Evolutionary conservation across 2,329 filamentous ascomycete genomes (phyloP), one percentile per base, ranked within the genome.

Genomic region (Fusarium fujikuroi): DNA sequence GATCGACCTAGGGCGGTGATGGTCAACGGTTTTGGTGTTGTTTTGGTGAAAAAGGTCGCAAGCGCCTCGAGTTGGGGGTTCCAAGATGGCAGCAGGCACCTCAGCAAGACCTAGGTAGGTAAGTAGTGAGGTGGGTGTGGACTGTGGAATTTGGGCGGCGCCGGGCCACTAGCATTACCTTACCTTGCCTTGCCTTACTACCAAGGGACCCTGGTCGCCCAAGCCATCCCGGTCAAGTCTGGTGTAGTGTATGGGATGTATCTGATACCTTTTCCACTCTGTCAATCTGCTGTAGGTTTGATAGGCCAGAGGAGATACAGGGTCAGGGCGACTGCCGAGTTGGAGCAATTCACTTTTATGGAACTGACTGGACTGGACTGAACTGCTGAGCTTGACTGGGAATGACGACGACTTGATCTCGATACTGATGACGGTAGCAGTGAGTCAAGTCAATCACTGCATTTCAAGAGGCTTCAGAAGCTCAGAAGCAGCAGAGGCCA

Each of bases 31-130:
- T 43, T 39, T 67, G 75, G 73, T 77, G 75, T 77, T 77, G 75
- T 77, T 77, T 70, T 75, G 74, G 76, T 75, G 76, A 77, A 77
- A 77, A 77, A 71, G 66, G 76, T 77, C 74, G 76, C 76, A 77
- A 77, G 76, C 74, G 74, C 76, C 66, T 65, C 59, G 67, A 44
- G 71, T 65, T 74, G 71, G 76, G 74, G 74, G 76, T 73, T 75
- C 69, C 72, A 75, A 73, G 74, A 61, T 68, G 58, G 50, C 10
- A 40, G 34, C 23, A 40, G 34, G 34, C 49, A 53, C 47, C 30
- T 23, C 21, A 53, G 30, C 32, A 37, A 25, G 32, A 36, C 49
- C 49, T 21, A 52, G 61, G 36, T 50, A 64, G 28, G 50, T 32
- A 32, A 32, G 30, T 40, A 50, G 43, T 50, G 73, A 75, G 66